phyloP scores from a whole-genome alignment of 116 monocot genomes.

The Papilionanthe hybrid region DNA sequence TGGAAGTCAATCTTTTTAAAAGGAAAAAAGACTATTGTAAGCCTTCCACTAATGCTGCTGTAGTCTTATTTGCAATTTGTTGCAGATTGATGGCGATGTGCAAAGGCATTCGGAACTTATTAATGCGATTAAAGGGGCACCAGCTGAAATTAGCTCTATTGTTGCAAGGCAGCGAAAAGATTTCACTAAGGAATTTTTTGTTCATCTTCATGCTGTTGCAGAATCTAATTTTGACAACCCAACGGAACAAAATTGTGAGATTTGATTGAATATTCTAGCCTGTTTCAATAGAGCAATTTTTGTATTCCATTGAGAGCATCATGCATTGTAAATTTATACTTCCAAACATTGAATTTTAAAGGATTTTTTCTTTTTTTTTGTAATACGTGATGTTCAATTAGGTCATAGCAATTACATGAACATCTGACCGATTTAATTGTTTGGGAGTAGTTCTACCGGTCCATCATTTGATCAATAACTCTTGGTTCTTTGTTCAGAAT shows the following conservation, averaged over 20 bases:
- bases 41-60: neutral
- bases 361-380: no score
- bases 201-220: slow-evolving; percentile 72
- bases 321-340: neutral
- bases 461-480: neutral
- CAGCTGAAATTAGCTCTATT: slow-evolving; percentile 51
- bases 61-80: neutral
- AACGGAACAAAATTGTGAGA: slow-evolving; percentile 70
- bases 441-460: neutral
- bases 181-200: slow-evolving; percentile 93
- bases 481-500: neutral
- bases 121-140: slow-evolving; percentile 40
- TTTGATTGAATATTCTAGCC: neutral
- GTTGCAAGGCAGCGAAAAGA: slow-evolving; percentile 73
- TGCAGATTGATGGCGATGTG: slow-evolving; percentile 87
- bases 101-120: slow-evolving; percentile 84
- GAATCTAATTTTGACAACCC: slow-evolving; percentile 77
- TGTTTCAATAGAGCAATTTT: neutral
- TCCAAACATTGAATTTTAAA: neutral
- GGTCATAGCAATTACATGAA: neutral
- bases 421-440: neutral
- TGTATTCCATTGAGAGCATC: neutral
- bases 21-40: no score
- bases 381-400: no score
- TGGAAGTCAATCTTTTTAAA: no score